These are phyloP conservation scores for Heliocybe sulcata DNA, from an alignment of 1,284 basidiomycete genomes.

Conservation along the genomic window DNA sequence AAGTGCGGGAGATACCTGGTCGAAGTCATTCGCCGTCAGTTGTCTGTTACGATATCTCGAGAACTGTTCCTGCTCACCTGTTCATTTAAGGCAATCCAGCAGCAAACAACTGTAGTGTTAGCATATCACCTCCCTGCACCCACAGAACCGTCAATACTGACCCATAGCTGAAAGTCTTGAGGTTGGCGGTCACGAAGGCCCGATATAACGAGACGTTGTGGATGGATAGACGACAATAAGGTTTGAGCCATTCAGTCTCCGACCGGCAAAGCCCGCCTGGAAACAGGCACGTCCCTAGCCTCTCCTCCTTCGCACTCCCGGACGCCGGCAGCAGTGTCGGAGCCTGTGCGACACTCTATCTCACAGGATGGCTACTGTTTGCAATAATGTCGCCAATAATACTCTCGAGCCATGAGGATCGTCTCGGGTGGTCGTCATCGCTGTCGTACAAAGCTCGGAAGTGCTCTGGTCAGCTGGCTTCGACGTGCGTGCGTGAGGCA, in stretches of 20 bases:
- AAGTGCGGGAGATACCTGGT: conserved; percentile 88
- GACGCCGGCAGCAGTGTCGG: neutral
- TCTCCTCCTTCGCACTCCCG: neutral
- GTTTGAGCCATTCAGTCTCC: conserved; percentile 18
- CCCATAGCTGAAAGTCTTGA: conserved; percentile 46
- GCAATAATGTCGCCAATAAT: too few relatives aligned
- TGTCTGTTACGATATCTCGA: neutral
- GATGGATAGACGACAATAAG: conserved; percentile 24
- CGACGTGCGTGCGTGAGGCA: neutral
- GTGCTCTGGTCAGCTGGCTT: neutral
- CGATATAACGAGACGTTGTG: conserved; percentile 14
- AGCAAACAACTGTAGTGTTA: neutral
- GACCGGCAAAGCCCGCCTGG: conserved; percentile 18
- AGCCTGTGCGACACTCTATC: neutral
- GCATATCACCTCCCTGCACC: neutral
- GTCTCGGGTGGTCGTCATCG: neutral
- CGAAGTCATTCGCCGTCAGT: conserved; percentile 2
- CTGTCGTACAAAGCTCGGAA: neutral
- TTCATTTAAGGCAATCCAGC: neutral
- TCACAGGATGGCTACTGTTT: neutral
- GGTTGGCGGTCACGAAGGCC: conserved; percentile 17
- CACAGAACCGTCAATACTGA: conserved; percentile 26
- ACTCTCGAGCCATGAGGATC: neutral
- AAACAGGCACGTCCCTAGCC: neutral
- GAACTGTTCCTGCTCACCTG: neutral